These are phyloP conservation scores for Thuidium tamariscinum DNA, from an alignment of 225 moss, liverwort and hornwort genomes.

Conservation along the genomic window DNA sequence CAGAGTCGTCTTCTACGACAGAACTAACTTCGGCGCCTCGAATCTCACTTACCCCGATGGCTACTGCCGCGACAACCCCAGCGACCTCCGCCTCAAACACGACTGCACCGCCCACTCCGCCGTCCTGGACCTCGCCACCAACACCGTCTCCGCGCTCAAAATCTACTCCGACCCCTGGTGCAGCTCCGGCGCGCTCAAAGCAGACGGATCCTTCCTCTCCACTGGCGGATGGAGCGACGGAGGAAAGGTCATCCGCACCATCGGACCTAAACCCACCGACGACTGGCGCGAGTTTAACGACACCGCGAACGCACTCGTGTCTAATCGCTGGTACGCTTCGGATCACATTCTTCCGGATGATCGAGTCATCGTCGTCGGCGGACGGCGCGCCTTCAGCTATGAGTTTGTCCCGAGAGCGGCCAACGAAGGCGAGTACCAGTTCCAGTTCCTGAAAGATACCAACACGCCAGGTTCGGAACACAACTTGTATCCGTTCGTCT, in stretches of 20 bases:
- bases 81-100: background rate
- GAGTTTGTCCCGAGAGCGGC: background rate
- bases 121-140: background rate
- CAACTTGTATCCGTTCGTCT: background rate
- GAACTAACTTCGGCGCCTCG: background rate
- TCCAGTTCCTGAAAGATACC: constrained; percentile 3
- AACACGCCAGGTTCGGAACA: background rate
- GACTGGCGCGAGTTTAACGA: constrained; percentile 1
- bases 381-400: background rate
- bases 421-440: background rate
- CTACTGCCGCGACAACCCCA: background rate
- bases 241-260: background rate
- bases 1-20: background rate
- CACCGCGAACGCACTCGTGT: background rate
- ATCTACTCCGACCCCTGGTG: constrained; percentile 27
- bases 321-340: background rate
- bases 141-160: background rate
- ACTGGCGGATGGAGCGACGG: background rate
- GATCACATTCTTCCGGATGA: background rate
- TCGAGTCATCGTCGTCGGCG: background rate
- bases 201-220: background rate
- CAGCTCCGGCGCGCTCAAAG: background rate
- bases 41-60: background rate
- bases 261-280: background rate
- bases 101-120: constrained; percentile 45